A percentile compares a stretch with the other conserved stretches of the same genome.
Evolutionary conservation across 2,329 filamentous ascomycete species (phyloP).

Genomic region (Myriosclerotinia duriaeana): DNA sequence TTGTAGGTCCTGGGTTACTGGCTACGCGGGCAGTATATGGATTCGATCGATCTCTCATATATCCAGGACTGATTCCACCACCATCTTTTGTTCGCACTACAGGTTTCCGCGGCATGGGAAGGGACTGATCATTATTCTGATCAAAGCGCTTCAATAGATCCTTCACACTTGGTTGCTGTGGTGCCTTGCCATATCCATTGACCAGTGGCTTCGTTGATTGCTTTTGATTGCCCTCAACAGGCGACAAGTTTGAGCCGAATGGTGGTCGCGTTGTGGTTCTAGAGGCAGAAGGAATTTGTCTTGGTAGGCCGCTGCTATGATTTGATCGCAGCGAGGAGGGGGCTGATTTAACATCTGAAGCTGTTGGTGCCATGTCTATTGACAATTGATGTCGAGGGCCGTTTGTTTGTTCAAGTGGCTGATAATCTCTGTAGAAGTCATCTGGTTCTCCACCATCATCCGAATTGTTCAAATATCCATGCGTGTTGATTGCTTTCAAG

Average conservation of each 20-base stretch:
- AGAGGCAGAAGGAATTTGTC: conserved; percentile 45
- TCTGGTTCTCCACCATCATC: conserved; percentile 43
- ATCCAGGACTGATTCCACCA: conserved; percentile 26
- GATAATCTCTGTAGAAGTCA: conserved; percentile 52
- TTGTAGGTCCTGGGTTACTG: conserved; percentile 26
- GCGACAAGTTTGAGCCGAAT: conserved; percentile 56
- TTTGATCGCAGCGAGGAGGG: conserved; percentile 49
- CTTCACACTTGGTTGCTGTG: conserved; percentile 63
- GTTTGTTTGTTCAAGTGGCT: conserved; percentile 34
- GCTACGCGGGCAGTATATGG: conserved; percentile 37
- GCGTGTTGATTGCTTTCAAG: conserved; percentile 29
- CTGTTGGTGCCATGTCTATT: conserved; percentile 37
- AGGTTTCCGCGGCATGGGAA: conserved; percentile 40
- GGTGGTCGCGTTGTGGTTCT: conserved; percentile 47
- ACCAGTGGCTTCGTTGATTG: conserved; percentile 33
- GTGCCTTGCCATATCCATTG: conserved; percentile 32
- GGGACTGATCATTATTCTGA: conserved; percentile 51
- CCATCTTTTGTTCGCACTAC: conserved; percentile 30
- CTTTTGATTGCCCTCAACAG: conserved; percentile 45
- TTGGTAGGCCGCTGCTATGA: conserved; percentile 52
- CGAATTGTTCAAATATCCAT: conserved; percentile 32
- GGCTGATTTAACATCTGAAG: conserved; percentile 45
- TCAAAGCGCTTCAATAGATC: conserved; percentile 80
- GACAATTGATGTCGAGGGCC: conserved; percentile 28
- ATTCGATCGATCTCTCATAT: conserved; percentile 35